A percentile compares a stretch with the other conserved stretches of the same genome.
These are phyloP conservation scores for Cantharellus cinnabarinus DNA, from an alignment of 768 basidiomycete genomes.

Conservation along the genomic window DNA sequence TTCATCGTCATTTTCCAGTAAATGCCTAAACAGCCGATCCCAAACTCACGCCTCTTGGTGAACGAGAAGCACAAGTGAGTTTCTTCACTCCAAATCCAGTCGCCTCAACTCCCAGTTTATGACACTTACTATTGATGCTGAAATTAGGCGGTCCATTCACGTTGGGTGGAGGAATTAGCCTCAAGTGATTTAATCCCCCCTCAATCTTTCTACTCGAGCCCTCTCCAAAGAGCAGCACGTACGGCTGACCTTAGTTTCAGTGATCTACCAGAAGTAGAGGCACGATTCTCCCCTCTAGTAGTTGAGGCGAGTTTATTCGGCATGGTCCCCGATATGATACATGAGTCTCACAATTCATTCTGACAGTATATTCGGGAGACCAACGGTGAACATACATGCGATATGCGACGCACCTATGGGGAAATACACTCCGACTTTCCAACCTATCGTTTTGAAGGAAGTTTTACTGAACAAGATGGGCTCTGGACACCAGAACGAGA, in stretches of 20 bases:
- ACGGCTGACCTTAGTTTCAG: constrained; percentile 37
- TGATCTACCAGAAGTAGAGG: constrained; percentile 10
- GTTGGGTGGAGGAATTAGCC: constrained; percentile 30
- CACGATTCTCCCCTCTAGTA: constrained; percentile 18
- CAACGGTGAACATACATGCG: constrained; percentile 50
- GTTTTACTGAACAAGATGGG: constrained; percentile 41
- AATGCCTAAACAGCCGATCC: constrained; percentile 1
- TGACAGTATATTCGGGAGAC: constrained; percentile 44
- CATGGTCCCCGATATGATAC: neutral
- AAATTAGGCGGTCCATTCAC: constrained; percentile 15
- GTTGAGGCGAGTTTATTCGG: constrained; percentile 28
- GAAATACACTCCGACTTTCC: constrained; percentile 32
- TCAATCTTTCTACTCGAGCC: constrained; percentile 37
- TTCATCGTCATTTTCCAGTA: no score
- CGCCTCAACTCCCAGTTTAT: neutral
- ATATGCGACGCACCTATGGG: constrained; percentile 32
- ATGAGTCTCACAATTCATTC: neutral
- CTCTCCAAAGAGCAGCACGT: constrained; percentile 37
- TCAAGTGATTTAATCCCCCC: constrained; percentile 24
- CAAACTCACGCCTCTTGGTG: constrained; percentile 33
- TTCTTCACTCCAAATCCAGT: neutral
- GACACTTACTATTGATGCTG: neutral
- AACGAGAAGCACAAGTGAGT: constrained; percentile 28
- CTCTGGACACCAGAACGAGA: constrained; percentile 43
- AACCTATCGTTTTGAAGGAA: constrained; percentile 31